Evolutionary conservation across 176 grass and related monocot genomes (phyloP).

Genomic region (Canna indica): DNA sequence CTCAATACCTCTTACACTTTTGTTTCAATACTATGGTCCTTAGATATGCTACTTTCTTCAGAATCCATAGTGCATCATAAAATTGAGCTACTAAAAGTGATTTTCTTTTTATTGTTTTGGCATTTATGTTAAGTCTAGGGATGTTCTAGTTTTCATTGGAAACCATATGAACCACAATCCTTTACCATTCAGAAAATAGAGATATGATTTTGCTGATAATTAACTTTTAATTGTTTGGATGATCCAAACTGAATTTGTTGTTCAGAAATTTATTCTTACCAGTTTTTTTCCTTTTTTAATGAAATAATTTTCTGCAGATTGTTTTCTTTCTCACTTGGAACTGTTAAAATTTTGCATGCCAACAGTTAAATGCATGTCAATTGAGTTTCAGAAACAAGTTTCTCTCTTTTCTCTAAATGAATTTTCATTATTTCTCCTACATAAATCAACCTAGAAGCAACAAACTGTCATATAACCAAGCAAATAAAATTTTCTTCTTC

Average conservation of each 20-base stretch:
- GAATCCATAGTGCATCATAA: neutral
- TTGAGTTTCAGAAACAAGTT: neutral
- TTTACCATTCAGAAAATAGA: neutral
- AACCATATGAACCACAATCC: neutral
- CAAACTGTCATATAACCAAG: neutral
- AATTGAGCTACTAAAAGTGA: neutral
- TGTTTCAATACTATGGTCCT: neutral
- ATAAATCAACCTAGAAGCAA: neutral
- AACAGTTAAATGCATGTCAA: neutral
- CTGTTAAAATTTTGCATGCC: neutral
- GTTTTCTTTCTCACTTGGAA: neutral
- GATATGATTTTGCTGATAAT: neutral
- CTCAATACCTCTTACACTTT: neutral
- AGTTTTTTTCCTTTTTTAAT: neutral
- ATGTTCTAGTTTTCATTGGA: neutral
- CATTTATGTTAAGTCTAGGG: neutral
- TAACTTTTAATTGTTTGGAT: neutral
- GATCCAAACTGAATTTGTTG: neutral
- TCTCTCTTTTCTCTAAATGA: neutral
- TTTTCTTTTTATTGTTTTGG: neutral
- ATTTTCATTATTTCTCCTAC: neutral
- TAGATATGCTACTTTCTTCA: neutral
- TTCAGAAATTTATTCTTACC: neutral
- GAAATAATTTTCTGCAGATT: neutral
- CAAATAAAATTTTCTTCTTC: neutral